Percentiles rank a stretch among this genome's conserved stretches.
phyloP scores from a whole-genome alignment of 2,329 filamentous ascomycete genomes.

The Fusarium beomiforme region DNA sequence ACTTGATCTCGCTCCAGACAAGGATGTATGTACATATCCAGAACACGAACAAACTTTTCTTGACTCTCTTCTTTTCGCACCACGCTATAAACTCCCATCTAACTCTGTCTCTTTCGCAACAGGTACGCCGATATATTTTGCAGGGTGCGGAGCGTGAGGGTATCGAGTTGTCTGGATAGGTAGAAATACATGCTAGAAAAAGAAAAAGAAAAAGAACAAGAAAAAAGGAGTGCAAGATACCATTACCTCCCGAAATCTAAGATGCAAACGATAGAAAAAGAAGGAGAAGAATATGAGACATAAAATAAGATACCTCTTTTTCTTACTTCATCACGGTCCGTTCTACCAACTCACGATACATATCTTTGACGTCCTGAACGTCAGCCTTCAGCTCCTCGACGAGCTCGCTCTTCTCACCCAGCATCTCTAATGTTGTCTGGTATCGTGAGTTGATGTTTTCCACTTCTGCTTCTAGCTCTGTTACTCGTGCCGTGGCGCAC shows the following conservation, averaged over 20 bases:
- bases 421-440: constrained; percentile 89
- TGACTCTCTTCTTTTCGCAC: not conserved
- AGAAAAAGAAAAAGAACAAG: too few relatives aligned
- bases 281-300: not conserved
- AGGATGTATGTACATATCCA: constrained; percentile 68
- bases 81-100: constrained; percentile 29
- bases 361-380: constrained; percentile 91
- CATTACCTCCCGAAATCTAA: constrained; percentile 9
- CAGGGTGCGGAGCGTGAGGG: constrained; percentile 85
- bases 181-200: constrained; percentile 35
- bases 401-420: constrained; percentile 96
- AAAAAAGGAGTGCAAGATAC: constrained; percentile 21
- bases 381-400: constrained; percentile 92
- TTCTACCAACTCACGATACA: constrained; percentile 94
- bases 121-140: constrained; percentile 81
- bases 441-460: constrained; percentile 79
- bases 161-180: constrained; percentile 64
- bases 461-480: constrained; percentile 74
- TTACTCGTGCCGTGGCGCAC: constrained; percentile 66
- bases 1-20: constrained; percentile 86
- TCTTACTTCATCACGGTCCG: constrained; percentile 78
- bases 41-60: not conserved
- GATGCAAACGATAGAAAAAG: not conserved
- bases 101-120: constrained; percentile 26
- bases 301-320: not conserved